A percentile compares a stretch with the other conserved stretches of the same genome.
These are phyloP conservation scores for Carex scoparia DNA, from an alignment of 176 grass and related monocot species.

Conservation along the genomic window DNA sequence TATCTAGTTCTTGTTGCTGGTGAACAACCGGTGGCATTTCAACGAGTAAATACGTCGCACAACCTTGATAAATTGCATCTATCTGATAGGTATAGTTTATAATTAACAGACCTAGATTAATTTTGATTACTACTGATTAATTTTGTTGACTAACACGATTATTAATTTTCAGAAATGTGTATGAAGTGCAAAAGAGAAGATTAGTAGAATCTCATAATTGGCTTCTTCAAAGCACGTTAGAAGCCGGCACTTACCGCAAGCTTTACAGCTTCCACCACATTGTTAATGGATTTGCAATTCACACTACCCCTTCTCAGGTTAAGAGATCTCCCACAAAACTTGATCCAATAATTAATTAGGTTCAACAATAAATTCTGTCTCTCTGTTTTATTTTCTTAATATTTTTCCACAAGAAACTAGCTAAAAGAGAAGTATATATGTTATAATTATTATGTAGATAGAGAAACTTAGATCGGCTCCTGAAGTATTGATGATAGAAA, in stretches of 20 bases:
- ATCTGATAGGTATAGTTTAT: conserved; percentile 26
- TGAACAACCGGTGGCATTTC: conserved; percentile 37
- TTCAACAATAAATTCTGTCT: not conserved
- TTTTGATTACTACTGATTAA: not conserved
- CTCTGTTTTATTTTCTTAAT: not conserved
- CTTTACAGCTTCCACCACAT: conserved; percentile 61
- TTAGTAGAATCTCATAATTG: conserved; percentile 30
- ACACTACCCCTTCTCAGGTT: conserved; percentile 34
- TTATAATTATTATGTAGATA: conserved; percentile 3
- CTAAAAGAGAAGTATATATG: not conserved
- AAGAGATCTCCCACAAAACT: not conserved
- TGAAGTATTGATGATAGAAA: conserved; percentile 41
- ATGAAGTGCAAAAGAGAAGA: conserved; percentile 17
- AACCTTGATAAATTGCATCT: not conserved
- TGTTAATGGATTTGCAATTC: conserved; percentile 60
- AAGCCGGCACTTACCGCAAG: conserved; percentile 29
- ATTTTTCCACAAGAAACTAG: not conserved
- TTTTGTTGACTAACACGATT: too few relatives aligned
- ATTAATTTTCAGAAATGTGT: conserved; percentile 14
- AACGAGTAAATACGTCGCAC: not conserved
- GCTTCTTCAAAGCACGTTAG: conserved; percentile 36
- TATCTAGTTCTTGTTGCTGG: conserved; percentile 36
- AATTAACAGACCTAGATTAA: not conserved
- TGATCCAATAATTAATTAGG: not conserved
- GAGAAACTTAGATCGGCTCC: conserved; percentile 27